These are phyloP conservation scores for Pleurotus platypus DNA, from an alignment of 768 basidiomycete species.

Conservation along the genomic window DNA sequence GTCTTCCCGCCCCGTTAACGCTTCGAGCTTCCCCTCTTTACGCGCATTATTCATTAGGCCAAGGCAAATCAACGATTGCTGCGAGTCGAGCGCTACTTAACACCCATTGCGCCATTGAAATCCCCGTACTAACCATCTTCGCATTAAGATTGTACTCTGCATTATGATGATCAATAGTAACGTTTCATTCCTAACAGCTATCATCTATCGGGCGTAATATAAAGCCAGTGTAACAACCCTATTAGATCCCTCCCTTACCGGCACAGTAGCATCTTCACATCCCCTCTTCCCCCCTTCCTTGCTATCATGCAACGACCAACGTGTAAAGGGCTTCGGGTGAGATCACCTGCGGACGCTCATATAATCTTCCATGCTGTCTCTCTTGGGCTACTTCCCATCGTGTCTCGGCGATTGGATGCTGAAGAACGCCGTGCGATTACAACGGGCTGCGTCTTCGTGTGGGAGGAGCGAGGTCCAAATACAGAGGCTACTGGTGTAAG, in stretches of 20 bases:
- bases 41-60: background rate
- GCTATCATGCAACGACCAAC: conserved; percentile 63
- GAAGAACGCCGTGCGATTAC: conserved; percentile 68
- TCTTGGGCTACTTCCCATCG: conserved; percentile 55
- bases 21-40: no score
- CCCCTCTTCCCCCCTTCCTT: conserved; percentile 10
- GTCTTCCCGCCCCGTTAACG: no score
- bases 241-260: conserved; percentile 4
- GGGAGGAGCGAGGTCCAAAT: conserved; percentile 76
- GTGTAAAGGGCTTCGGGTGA: conserved; percentile 58
- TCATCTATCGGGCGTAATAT: background rate
- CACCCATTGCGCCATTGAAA: no score
- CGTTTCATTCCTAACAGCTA: conserved; percentile 9
- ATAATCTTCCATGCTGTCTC: conserved; percentile 73
- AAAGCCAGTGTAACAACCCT: conserved; percentile 4
- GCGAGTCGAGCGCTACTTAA: background rate
- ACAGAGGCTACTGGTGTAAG: conserved; percentile 64
- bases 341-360: conserved; percentile 64
- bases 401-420: conserved; percentile 68
- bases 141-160: conserved; percentile 3
- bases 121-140: conserved; percentile 2
- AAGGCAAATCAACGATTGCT: conserved; percentile 1
- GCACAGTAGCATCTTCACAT: conserved; percentile 3
- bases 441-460: conserved; percentile 77
- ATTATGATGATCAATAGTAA: conserved; percentile 8